These are phyloP conservation scores for Cytauxzoon felis DNA, from an alignment of 169 alveolate species.

Conservation along the genomic window DNA sequence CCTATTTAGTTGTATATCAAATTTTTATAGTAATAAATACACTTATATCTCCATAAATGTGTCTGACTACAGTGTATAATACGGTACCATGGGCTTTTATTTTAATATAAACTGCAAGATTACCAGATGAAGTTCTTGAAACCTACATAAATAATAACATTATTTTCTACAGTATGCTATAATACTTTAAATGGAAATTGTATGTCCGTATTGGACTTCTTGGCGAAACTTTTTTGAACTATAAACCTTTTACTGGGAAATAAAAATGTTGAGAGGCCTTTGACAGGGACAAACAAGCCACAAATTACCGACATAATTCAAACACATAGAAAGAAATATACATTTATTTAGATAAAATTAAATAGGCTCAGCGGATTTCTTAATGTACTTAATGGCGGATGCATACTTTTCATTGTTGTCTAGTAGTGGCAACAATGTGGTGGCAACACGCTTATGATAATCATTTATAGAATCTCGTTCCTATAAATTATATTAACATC, in stretches of 20 bases:
- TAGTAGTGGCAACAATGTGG: conserved; percentile 47
- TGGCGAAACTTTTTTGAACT: conserved; percentile 70
- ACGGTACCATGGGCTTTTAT: conserved; percentile 80
- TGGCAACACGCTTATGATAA: conserved; percentile 53
- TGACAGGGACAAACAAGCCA: neutral
- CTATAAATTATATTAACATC: neutral
- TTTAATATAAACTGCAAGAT: conserved; percentile 78
- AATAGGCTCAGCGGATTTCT: conserved; percentile 41
- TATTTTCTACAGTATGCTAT: no score
- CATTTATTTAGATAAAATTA: neutral
- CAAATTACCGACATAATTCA: neutral
- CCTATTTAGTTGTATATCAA: conserved; percentile 23
- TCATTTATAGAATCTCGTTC: conserved; percentile 55
- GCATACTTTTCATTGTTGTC: conserved; percentile 27
- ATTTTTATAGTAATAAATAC: conserved; percentile 22
- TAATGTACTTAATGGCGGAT: conserved; percentile 35
- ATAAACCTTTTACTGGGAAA: conserved; percentile 44
- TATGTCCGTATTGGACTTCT: conserved; percentile 31
- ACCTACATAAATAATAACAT: conserved; percentile 54
- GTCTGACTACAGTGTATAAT: conserved; percentile 76
- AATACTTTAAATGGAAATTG: neutral
- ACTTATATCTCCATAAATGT: conserved; percentile 75
- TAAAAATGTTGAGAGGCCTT: neutral
- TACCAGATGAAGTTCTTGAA: conserved; percentile 81
- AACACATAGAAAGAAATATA: neutral